A percentile compares a stretch with the other conserved stretches of the same genome.
phyloP scores from a whole-genome alignment of 2,329 filamentous ascomycete species.

The Endocalyx cinctus region DNA sequence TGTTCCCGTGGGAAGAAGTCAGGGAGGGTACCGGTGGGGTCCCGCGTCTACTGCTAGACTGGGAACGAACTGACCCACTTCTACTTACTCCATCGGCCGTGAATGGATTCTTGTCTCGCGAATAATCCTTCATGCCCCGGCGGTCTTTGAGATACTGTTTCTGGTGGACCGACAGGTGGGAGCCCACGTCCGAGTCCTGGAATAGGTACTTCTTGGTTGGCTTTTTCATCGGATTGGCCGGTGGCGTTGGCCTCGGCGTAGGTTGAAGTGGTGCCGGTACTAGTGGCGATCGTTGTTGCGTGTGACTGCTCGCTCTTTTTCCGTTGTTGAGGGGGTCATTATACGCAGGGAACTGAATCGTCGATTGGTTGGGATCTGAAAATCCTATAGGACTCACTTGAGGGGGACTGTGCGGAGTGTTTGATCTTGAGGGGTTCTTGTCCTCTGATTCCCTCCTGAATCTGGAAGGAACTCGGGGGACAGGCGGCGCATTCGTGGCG shows the following conservation, averaged over 20 bases:
- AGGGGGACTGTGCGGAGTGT: neutral
- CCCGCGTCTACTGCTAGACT: too few species aligned
- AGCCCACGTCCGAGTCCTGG: conserved; percentile 12
- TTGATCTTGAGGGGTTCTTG: neutral
- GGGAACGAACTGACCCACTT: too few species aligned
- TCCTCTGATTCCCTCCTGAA: neutral
- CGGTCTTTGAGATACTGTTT: conserved; percentile 9
- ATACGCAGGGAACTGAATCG: conserved; percentile 4
- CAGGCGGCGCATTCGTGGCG: conserved; percentile 9
- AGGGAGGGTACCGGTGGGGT: too few species aligned
- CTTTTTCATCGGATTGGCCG: conserved; percentile 1
- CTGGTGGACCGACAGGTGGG: conserved; percentile 7
- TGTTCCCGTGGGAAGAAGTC: too few species aligned
- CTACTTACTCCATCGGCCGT: too few species aligned
- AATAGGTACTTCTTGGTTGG: conserved; percentile 9
- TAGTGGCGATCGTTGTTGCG: too few species aligned
- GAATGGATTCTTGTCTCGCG: conserved; percentile 11
- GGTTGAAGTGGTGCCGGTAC: conserved; percentile 1
- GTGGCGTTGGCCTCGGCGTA: conserved; percentile 1
- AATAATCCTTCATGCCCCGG: conserved; percentile 8
- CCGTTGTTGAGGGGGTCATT: conserved; percentile 7
- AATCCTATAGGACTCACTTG: neutral
- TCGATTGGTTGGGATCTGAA: conserved; percentile 1
- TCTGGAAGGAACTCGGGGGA: conserved; percentile 15
- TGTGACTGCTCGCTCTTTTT: too few species aligned